These are phyloP conservation scores for Ziziphus jujuba DNA, from an alignment of 306 rosid species.

Conservation along the genomic window DNA sequence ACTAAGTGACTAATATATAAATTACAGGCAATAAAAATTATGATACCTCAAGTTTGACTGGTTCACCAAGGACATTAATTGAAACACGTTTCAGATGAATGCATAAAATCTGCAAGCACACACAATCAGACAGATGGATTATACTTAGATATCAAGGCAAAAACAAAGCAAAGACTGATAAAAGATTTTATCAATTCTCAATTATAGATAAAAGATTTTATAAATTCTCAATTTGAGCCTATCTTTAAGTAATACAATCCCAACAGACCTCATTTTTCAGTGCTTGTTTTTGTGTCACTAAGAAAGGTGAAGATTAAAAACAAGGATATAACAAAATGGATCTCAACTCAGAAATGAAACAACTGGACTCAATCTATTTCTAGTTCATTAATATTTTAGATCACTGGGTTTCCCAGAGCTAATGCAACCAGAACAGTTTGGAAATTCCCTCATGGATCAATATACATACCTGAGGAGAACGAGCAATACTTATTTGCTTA, in stretches of 20 bases:
- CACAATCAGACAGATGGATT: slow-evolving; percentile 3
- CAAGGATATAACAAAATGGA: background rate
- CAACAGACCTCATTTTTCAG: background rate
- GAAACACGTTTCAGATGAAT: slow-evolving; percentile 79
- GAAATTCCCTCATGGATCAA: slow-evolving; percentile 13
- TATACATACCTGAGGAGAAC: slow-evolving; percentile 70
- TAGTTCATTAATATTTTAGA: background rate
- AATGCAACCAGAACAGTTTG: background rate
- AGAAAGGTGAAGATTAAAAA: background rate
- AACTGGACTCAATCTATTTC: background rate
- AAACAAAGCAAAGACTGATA: background rate
- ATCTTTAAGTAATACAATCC: background rate
- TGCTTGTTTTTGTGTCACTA: background rate
- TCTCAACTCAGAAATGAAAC: background rate
- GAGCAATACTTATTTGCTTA: slow-evolving; percentile 83
- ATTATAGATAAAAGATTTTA: background rate
- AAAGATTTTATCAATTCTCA: background rate
- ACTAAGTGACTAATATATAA: background rate
- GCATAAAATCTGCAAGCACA: slow-evolving; percentile 73
- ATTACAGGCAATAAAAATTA: slow-evolving; percentile 20
- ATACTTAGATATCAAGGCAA: background rate
- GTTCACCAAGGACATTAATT: slow-evolving; percentile 56
- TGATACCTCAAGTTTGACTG: slow-evolving; percentile 65
- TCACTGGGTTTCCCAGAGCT: background rate
- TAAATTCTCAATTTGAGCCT: background rate